Evolutionary conservation across 2,329 filamentous ascomycete species (phyloP), one percentile per base, ranked within the genome.

Genomic region (Alternaria panax): DNA sequence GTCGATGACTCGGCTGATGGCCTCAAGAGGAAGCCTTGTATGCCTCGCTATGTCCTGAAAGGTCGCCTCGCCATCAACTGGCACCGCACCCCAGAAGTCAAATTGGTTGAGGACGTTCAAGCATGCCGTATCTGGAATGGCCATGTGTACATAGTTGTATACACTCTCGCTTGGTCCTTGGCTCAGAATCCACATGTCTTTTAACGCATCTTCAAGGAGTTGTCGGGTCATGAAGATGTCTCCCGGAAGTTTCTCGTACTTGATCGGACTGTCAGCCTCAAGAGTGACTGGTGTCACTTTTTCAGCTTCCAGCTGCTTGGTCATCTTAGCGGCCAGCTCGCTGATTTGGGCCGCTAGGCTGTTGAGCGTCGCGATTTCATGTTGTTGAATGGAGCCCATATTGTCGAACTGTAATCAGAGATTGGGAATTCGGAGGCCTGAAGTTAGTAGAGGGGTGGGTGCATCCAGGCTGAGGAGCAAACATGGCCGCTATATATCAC

Each of bases 101-200:
- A 85, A 85, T 62, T 82, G 75, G 67, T 85, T 85, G 16, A 85
- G 72, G 14, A 83, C 72, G 63, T 83, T 83, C 36, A 85, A 76
- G 30, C 64, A 66, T 7, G 80, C 76, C 4, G 79, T 75, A 60
- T 84, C 81, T 2, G 82, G 82, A 47, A 82, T 77, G 32, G 70
- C 75, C 50, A 64, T 72, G 41, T 75, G 73, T 12, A 67, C 68
- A 53, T 75, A 75, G 46, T 75, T 75, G 60, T 83, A 84, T 24
- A 84, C 77, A 54, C 81, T 84, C 68, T 84, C 83, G 60, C 81
- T 83, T 0, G 83, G 82, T 0, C 83, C 83, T 51, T 83, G 80
- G 7, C 78, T 77, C 4, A 85, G 66, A 51, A 81, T 81, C 63
- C 75, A 80, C 72, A 85, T 75, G 52, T 85, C 82, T 27, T 75